phyloP scores from a whole-genome alignment of 805 yeast species.

The Sugiyamaella marilandica region DNA sequence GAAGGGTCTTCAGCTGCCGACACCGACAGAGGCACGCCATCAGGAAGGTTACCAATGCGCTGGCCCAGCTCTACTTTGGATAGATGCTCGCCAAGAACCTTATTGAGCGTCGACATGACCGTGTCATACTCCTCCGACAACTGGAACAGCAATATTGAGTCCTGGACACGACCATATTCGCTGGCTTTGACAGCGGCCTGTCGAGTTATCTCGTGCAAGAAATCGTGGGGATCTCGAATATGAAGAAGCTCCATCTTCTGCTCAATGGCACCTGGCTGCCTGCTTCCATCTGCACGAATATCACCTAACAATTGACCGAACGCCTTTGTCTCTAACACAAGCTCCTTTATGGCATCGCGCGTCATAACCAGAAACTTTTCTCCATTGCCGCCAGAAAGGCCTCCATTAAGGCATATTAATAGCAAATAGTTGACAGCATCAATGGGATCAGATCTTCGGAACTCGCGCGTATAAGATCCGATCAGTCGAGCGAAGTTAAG shows the following conservation, averaged over 20 bases:
- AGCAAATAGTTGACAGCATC: conserved; percentile 88
- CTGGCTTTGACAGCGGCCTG: conserved; percentile 82
- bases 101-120: conserved; percentile 69
- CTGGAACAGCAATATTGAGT: conserved; percentile 80
- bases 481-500: conserved; percentile 56
- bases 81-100: conserved; percentile 71
- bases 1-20: conserved; percentile 35
- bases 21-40: conserved; percentile 30
- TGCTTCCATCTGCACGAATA: conserved; percentile 66
- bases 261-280: conserved; percentile 81
- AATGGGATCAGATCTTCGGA: conserved; percentile 80
- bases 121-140: conserved; percentile 82
- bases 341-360: conserved; percentile 76
- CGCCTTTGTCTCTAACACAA: conserved; percentile 81
- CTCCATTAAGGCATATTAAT: conserved; percentile 57
- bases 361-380: conserved; percentile 51
- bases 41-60: conserved; percentile 38
- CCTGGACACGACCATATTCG: conserved; percentile 84
- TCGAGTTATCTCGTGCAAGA: conserved; percentile 67
- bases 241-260: conserved; percentile 62
- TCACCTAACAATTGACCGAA: conserved; percentile 81
- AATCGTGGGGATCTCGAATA: conserved; percentile 54
- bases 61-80: conserved; percentile 64
- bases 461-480: conserved; percentile 76
- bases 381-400: conserved; percentile 24